Conservation (phyloP, 371 early-diverging fungal genomes). For the Mucor velutinosus region DNA sequence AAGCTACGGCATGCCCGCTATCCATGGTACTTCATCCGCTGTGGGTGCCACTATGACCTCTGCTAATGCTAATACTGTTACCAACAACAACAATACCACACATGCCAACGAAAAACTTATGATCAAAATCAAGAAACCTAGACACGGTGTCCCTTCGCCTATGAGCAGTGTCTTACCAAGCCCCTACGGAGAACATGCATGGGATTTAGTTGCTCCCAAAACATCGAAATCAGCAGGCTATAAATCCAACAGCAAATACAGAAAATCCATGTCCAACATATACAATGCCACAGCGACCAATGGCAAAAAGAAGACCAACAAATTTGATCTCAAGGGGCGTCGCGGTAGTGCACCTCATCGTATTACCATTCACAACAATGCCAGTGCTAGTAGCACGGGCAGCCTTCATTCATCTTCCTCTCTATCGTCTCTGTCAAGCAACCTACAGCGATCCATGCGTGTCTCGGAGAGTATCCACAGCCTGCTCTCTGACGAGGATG, state of each 20-base stretch:
- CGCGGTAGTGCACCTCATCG: conserved; percentile 17
- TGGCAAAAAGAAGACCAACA: neutral
- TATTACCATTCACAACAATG: neutral
- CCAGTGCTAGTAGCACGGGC: neutral
- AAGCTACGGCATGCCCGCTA: neutral
- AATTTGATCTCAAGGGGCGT: conserved; percentile 1
- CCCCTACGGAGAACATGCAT: neutral
- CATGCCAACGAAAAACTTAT: conserved; percentile 5
- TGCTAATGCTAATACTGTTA: neutral
- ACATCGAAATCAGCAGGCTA: conserved; percentile 7
- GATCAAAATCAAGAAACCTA: conserved; percentile 32
- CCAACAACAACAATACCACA: neutral
- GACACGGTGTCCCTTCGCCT: neutral
- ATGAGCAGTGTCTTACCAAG: neutral
- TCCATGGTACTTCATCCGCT: neutral
- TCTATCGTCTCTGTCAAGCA: conserved; percentile 18
- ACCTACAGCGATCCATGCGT: conserved; percentile 22
- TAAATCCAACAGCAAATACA: conserved; percentile 3
- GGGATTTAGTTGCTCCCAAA: conserved; percentile 8
- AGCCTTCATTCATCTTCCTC: conserved; percentile 27
- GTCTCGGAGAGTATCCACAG: conserved; percentile 20
- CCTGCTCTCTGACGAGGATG: conserved; percentile 7
- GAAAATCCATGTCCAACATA: conserved; percentile 21
- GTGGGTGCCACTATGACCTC: neutral
- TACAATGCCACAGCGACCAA: neutral